Evolutionary conservation across 1,139 yeast genomes (phyloP).

Genomic region (Zygosaccharomyces sapae): DNA sequence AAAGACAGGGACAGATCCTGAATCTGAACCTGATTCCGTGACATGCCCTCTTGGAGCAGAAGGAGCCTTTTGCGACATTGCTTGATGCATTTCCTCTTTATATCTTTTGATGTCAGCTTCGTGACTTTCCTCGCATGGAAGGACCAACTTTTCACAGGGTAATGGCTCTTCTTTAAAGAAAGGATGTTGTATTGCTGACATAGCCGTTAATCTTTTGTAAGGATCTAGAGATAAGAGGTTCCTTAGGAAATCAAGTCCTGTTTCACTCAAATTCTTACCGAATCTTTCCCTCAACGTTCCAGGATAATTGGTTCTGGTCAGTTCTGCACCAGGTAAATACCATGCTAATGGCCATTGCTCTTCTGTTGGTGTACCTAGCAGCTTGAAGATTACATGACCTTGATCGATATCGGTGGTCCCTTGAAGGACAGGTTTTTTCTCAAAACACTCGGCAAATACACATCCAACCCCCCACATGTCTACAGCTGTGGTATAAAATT

Average conservation of each 20-base stretch:
- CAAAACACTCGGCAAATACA: conserved; percentile 87
- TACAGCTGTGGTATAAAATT: conserved; percentile 84
- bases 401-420: conserved; percentile 92
- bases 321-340: conserved; percentile 55
- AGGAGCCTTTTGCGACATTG: conserved; percentile 34
- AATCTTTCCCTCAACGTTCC: conserved; percentile 55
- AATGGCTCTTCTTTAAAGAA: conserved; percentile 65
- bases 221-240: conserved; percentile 67
- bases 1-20: background rate
- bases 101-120: conserved; percentile 74
- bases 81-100: conserved; percentile 41
- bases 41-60: conserved; percentile 35
- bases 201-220: conserved; percentile 65
- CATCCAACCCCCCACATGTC: conserved; percentile 98
- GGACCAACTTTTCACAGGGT: conserved; percentile 52
- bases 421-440: conserved; percentile 73
- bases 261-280: conserved; percentile 33
- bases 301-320: conserved; percentile 41
- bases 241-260: conserved; percentile 44
- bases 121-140: conserved; percentile 85
- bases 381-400: conserved; percentile 70
- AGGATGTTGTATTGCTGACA: conserved; percentile 65
- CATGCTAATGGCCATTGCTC: conserved; percentile 63
- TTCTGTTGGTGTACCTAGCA: conserved; percentile 75
- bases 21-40: conserved; percentile 16